These are phyloP conservation scores for Yarrowia porcina DNA, from an alignment of 805 yeast species.

Conservation along the genomic window DNA sequence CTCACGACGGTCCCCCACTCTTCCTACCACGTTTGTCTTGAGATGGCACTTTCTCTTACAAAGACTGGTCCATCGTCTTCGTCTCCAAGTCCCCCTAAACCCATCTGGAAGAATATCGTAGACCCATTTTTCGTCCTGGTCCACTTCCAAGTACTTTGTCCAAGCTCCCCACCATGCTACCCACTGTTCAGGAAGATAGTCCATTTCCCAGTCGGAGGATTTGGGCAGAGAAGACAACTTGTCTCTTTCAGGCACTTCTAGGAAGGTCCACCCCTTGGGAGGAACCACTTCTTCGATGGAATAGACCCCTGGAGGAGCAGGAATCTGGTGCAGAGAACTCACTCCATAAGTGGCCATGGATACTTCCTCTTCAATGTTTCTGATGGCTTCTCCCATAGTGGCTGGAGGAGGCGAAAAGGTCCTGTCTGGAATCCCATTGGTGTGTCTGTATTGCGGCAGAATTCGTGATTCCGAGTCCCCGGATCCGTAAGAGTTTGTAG, in stretches of 20 bases:
- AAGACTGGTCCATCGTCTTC: slow-evolving; percentile 34
- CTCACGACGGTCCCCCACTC: background rate
- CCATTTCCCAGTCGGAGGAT: slow-evolving; percentile 57
- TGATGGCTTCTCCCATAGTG: background rate
- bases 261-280: slow-evolving; percentile 32
- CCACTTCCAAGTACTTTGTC: slow-evolving; percentile 57
- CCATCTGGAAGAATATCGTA: slow-evolving; percentile 49
- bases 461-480: background rate
- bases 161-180: slow-evolving; percentile 45
- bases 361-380: slow-evolving; percentile 3
- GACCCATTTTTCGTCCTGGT: slow-evolving; percentile 81
- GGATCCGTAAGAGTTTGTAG: background rate
- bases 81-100: slow-evolving; percentile 32
- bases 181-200: slow-evolving; percentile 61
- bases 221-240: background rate
- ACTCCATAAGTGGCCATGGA: slow-evolving; percentile 11
- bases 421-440: background rate
- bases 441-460: background rate
- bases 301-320: slow-evolving; percentile 6
- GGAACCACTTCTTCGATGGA: slow-evolving; percentile 28
- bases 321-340: background rate
- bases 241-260: slow-evolving; percentile 26
- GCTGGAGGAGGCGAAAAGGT: slow-evolving; percentile 8
- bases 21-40: background rate
- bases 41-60: slow-evolving; percentile 26